Percentiles rank a stretch among this genome's conserved stretches.
These are phyloP conservation scores for Lactarius psammicola DNA, from an alignment of 768 basidiomycete genomes.

Conservation along the genomic window DNA sequence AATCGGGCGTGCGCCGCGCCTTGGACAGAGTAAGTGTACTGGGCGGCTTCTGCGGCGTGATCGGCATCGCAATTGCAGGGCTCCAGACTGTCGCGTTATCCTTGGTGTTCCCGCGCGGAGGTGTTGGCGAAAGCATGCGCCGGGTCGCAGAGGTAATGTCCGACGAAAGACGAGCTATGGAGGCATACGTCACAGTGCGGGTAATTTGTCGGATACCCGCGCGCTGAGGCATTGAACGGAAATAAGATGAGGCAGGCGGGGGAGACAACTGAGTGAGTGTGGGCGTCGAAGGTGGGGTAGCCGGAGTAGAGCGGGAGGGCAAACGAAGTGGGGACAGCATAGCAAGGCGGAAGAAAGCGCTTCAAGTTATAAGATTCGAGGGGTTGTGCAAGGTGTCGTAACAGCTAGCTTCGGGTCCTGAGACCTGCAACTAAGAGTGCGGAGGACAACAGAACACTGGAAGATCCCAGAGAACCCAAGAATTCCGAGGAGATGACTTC, in stretches of 20 bases:
- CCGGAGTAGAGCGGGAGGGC: background rate
- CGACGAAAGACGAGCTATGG: constrained; percentile 2
- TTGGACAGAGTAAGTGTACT: background rate
- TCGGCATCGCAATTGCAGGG: background rate
- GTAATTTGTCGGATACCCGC: background rate
- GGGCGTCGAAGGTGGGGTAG: background rate
- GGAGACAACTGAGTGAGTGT: background rate
- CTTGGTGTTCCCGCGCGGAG: background rate
- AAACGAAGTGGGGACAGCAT: background rate
- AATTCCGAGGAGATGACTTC: background rate
- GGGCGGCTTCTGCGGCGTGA: background rate
- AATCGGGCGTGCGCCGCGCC: background rate
- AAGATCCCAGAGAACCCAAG: background rate
- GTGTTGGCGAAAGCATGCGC: constrained; percentile 2
- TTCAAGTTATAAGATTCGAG: background rate
- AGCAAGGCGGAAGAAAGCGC: background rate
- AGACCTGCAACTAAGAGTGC: background rate
- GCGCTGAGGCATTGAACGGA: background rate
- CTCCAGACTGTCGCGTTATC: background rate
- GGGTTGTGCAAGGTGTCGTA: background rate
- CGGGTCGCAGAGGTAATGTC: constrained; percentile 3
- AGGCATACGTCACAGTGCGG: constrained; percentile 3
- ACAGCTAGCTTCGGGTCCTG: background rate
- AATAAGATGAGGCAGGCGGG: background rate
- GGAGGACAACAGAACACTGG: background rate